phyloP scores from a whole-genome alignment of 2,329 filamentous ascomycete species.

The Anthostomella pinea region DNA sequence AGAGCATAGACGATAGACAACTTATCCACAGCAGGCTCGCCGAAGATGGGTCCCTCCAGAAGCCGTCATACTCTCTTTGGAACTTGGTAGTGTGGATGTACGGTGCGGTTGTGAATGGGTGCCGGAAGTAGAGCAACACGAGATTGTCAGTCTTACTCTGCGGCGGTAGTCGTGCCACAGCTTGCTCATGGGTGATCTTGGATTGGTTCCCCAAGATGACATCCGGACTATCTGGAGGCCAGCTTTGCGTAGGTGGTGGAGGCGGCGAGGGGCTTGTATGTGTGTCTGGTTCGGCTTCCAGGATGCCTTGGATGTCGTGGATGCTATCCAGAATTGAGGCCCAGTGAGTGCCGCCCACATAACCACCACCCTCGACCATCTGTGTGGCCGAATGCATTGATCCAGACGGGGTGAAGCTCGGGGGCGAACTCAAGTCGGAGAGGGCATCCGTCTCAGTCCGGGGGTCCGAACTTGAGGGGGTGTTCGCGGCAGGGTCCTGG shows the following conservation, averaged over 20 bases:
- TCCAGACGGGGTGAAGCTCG: constrained; percentile 20
- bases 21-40: constrained; percentile 49
- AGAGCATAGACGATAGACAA: constrained; percentile 47
- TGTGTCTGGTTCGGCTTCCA: constrained; percentile 27
- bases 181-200: constrained; percentile 32
- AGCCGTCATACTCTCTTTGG: constrained; percentile 45
- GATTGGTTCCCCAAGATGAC: constrained; percentile 27
- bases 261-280: constrained; percentile 27
- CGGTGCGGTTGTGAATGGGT: constrained; percentile 32
- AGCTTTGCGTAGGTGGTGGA: constrained; percentile 20
- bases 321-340: constrained; percentile 36
- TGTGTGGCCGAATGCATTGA: constrained; percentile 17
- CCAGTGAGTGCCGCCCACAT: constrained; percentile 36
- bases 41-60: constrained; percentile 41
- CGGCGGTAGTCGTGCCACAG: constrained; percentile 30
- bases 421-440: constrained; percentile 30
- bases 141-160: constrained; percentile 31
- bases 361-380: constrained; percentile 26
- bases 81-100: constrained; percentile 42
- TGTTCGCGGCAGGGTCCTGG: constrained; percentile 23
- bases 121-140: constrained; percentile 33
- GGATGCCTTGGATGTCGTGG: constrained; percentile 33
- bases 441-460: constrained; percentile 26
- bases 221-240: constrained; percentile 25
- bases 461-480: constrained; percentile 29